Evolutionary conservation across 139 green algal species (phyloP), one percentile per base, ranked within the genome.

Genomic region (Chlamydomonas sp.): DNA sequence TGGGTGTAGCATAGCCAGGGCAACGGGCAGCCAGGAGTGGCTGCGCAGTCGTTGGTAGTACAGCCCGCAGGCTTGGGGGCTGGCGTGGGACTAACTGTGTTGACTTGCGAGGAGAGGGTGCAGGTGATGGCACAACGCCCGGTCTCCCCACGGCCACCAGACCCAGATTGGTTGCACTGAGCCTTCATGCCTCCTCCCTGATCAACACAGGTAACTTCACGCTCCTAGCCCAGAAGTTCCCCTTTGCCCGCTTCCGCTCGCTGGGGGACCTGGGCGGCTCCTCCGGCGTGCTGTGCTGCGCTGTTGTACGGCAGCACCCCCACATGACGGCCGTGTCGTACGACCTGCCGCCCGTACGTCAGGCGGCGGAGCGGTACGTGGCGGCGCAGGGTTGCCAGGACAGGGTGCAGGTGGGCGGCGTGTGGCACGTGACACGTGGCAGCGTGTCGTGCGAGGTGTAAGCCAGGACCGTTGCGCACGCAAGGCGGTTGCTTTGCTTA

Each of bases 251-350:
- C 59, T 90, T 89, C 82, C 57, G 60, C 20, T 90, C 81, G 77
- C 81, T 92, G 49, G 85, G 81, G 1, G 89, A 92, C 80, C 81
- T 92, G 20, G 89, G 89, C 8, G 86, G 90, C 17, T 92, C 86
- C 57, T 12, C 5, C 18, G 72, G 76, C 76, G n/a, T 60, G 72
- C n/a, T 78, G 4, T 90, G 83, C 87, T 88, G 87, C 66, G 78
- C 69, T 12, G 87, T 89, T 18, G 83, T 79, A 4, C 59, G 71
- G 18, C 77, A 77, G 8, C 90, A 93, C 49, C 83, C 87, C 6
- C 90, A 93, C 87, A 85, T 93, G 87, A 4, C 17, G 8, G 85
- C 73, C 58, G 31, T 68, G 12, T 84, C 83, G 9, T 82, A 89
- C 68, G 90, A 93, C 84, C 79, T 93, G 75, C 87, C 90, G 5